Conservation (phyloP, 2,329 filamentous ascomycete genomes). For the Aspergillus chevalieri region DNA sequence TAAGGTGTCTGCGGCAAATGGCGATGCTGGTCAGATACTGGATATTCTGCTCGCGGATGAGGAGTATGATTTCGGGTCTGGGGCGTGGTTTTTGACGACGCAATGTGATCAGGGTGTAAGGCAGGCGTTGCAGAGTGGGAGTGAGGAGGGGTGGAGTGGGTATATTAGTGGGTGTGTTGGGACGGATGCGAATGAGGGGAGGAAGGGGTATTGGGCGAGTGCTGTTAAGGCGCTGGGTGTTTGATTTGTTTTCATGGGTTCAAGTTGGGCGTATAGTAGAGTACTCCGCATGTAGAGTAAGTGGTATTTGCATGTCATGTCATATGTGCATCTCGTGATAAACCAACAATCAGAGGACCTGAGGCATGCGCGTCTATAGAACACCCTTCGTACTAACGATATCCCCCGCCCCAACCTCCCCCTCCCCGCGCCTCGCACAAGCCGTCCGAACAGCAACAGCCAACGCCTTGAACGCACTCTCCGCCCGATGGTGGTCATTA, state of each 20-base stretch:
- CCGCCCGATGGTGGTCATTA: constrained; percentile 93
- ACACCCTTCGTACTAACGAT: constrained; percentile 96
- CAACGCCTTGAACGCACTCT: constrained; percentile 95
- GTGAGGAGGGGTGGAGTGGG: constrained; percentile 44
- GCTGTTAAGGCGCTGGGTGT: constrained; percentile 40
- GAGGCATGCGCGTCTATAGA: constrained; percentile 31
- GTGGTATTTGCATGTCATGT: not conserved
- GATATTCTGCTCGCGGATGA: constrained; percentile 45
- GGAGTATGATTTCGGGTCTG: constrained; percentile 52
- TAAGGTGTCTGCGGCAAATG: constrained; percentile 25
- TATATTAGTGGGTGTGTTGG: constrained; percentile 53
- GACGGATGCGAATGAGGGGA: constrained; percentile 41
- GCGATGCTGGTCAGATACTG: constrained; percentile 41
- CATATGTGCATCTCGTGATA: no score
- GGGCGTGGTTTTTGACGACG: constrained; percentile 55
- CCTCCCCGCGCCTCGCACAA: constrained; percentile 63
- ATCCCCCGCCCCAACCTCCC: constrained; percentile 81
- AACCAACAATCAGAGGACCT: no score
- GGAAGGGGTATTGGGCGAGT: constrained; percentile 46
- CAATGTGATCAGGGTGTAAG: constrained; percentile 47
- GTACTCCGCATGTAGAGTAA: not conserved
- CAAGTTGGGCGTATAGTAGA: not conserved
- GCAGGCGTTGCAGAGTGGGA: constrained; percentile 41
- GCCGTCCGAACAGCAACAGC: constrained; percentile 79
- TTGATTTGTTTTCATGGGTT: not conserved